phyloP scores from a whole-genome alignment of 208 protist genomes.

The Tritrichomonas musculus region DNA sequence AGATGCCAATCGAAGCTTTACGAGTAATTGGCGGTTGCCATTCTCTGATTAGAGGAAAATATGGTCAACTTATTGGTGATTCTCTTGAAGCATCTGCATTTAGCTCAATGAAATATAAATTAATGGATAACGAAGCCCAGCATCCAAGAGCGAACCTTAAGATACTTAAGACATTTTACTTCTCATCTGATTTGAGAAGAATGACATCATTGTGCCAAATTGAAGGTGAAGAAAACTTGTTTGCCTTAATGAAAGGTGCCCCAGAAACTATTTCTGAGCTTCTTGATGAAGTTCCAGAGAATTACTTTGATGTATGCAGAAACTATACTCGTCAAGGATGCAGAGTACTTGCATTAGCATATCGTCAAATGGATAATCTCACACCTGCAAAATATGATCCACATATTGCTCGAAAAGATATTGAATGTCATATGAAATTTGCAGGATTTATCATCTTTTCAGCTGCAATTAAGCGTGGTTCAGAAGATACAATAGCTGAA shows the following conservation, averaged over 20 bases:
- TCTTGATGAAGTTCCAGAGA: not conserved
- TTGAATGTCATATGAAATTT: constrained; percentile 39
- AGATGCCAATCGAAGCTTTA: not conserved
- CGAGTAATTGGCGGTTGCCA: constrained; percentile 19
- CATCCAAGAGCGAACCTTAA: not conserved
- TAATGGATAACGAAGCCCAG: not conserved
- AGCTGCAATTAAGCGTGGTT: constrained; percentile 23
- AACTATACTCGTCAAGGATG: constrained; percentile 41
- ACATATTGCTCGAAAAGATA: not conserved
- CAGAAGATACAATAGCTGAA: not conserved
- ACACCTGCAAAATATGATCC: not conserved
- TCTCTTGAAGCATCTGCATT: constrained; percentile 16
- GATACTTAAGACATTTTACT: not conserved
- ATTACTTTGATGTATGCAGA: constrained; percentile 32
- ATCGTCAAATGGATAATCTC: not conserved
- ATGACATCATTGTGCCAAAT: constrained; percentile 35
- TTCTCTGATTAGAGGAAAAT: not conserved
- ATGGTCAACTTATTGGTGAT: constrained; percentile 18
- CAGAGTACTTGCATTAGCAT: constrained; percentile 39
- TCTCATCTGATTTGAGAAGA: constrained; percentile 20
- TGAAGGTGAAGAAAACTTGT: not conserved
- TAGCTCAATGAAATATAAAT: not conserved
- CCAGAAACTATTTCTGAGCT: constrained; percentile 34
- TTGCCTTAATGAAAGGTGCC: constrained; percentile 40
- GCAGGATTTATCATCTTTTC: constrained; percentile 44